A percentile compares a stretch with the other conserved stretches of the same genome.
These are phyloP conservation scores for Oryza rufipogon DNA, from an alignment of 176 grass and related monocot species.

Conservation along the genomic window DNA sequence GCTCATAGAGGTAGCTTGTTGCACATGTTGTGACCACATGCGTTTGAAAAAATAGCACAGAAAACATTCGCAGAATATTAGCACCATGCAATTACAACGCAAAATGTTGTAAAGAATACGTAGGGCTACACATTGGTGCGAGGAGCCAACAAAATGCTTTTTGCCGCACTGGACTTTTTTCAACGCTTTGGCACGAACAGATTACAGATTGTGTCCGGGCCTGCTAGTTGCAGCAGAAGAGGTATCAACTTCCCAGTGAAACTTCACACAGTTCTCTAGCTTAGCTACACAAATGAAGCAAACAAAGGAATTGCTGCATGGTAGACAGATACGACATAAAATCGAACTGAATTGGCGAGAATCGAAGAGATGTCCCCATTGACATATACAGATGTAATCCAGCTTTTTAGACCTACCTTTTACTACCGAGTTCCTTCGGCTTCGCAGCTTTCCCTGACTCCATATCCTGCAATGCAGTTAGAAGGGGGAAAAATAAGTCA, in stretches of 20 bases:
- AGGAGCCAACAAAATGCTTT: not conserved
- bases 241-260: slow-evolving; percentile 7
- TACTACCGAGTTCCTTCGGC: slow-evolving; percentile 5
- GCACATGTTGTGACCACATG: no score
- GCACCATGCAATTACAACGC: no score
- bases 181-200: slow-evolving; percentile 7
- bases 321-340: not conserved
- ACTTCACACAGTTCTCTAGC: not conserved
- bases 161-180: not conserved
- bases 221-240: slow-evolving; percentile 29
- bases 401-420: slow-evolving; percentile 23
- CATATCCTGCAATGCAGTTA: slow-evolving; percentile 28
- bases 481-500: not conserved
- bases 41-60: no score
- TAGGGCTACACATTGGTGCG: no score
- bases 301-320: not conserved
- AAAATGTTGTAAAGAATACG: no score
- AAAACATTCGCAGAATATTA: no score
- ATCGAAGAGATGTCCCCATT: not conserved
- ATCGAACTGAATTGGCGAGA: not conserved
- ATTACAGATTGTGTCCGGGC: not conserved
- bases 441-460: slow-evolving; percentile 11
- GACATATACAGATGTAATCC: not conserved
- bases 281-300: not conserved
- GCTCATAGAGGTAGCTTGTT: no score